Conservation (phyloP, 805 yeast species). For the Metschnikowia aberdeeniae region DNA sequence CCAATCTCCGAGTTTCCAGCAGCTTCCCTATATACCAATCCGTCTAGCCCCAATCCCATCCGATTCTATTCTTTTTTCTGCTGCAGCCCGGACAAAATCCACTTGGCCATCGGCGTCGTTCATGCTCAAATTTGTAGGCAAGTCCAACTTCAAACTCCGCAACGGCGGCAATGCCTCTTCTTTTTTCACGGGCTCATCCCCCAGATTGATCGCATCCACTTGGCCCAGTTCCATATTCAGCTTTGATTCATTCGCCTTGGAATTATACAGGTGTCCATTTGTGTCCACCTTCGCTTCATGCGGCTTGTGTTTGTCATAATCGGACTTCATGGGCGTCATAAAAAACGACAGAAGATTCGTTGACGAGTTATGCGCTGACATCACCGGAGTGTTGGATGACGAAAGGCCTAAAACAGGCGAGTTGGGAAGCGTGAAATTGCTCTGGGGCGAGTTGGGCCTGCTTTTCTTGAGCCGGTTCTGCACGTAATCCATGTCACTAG, state of each 20-base stretch:
- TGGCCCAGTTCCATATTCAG: not conserved
- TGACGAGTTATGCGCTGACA: conserved; percentile 39
- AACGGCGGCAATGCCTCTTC: conserved; percentile 42
- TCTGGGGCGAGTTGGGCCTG: conserved; percentile 47
- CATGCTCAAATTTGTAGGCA: conserved; percentile 40
- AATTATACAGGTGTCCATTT: not conserved
- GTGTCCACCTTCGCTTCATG: not conserved
- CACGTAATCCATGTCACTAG: conserved; percentile 46
- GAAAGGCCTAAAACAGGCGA: conserved; percentile 42
- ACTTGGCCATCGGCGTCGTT: conserved; percentile 4
- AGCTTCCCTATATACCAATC: too few species aligned
- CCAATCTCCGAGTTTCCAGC: too few species aligned
- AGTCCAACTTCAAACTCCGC: conserved; percentile 46
- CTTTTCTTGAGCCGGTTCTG: conserved; percentile 43
- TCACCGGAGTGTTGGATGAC: conserved; percentile 36
- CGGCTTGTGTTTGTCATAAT: not conserved
- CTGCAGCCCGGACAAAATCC: conserved; percentile 5
- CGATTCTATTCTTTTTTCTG: not conserved
- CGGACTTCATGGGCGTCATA: conserved; percentile 25
- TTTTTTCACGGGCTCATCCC: not conserved
- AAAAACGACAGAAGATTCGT: conserved; percentile 36
- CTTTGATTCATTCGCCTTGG: not conserved
- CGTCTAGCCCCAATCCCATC: too few species aligned
- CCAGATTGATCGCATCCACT: too few species aligned
- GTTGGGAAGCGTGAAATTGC: conserved; percentile 38